Base-by-base conservation (phyloP, 257 asterid species). In the Solanum medicagineum region DNA sequence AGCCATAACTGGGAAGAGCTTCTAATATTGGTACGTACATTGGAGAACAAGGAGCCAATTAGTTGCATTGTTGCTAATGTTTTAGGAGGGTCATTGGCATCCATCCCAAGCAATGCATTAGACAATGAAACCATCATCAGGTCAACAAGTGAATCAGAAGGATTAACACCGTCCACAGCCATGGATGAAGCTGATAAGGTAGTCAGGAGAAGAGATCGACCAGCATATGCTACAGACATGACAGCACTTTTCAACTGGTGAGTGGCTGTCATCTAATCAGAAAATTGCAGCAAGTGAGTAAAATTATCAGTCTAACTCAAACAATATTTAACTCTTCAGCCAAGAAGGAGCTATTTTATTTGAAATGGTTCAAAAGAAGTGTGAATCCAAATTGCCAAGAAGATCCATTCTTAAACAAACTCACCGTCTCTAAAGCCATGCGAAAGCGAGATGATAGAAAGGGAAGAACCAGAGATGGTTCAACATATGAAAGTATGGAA, bases 21-120 rank as follows among this genome's bases (percentile, higher is more conserved):
- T 14, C 26, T 65, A 71, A 85, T 86, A 86, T 89, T 44, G 81
- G 79, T 69, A 84, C 94, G 90, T 91, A 97, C 99, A 75, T 89
- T 97, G 87, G 99, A 95, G 88, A 97, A 97, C 82, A 97, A 87
- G 87, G 99, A 97, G 83, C 98, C 98, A 73, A 97, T 91, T 80
- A 97, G 95, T 75, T 97, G 98, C 97, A 97, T 92, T 87, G 98
- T 94, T 80, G 99, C 99, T 93, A 92, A 85, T 89, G 99, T 97
- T 91, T 97, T 97, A 45, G 99, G 99, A 83, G 99, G 99, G 90
- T 97, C 99, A 88, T 97, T 97, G 89, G 99, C 99, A 92, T 97
- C 99, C 93, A 97, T 93, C 70, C 99, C 99, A 90, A 94, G 98
- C 85, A 97, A 92, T 80, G 99, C 93, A 81, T 95, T 97, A 59